Evolutionary conservation across 768 basidiomycete genomes (phyloP).

Genomic region (Amanita jacksonii): DNA sequence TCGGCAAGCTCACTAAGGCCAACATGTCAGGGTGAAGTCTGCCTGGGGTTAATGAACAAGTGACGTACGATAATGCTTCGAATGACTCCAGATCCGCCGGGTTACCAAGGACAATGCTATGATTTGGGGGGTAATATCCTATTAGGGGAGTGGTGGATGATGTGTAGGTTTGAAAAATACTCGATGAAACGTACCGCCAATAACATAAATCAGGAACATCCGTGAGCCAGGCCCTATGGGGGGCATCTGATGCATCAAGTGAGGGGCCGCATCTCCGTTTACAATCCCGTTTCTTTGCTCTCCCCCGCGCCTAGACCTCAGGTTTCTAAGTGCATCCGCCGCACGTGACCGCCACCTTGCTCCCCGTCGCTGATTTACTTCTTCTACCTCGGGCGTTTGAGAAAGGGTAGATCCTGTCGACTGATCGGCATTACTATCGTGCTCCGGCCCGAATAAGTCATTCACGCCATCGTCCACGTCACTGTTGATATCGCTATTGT

Average conservation of each 20-base stretch:
- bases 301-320: constrained; percentile 29
- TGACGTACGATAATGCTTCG: constrained; percentile 62
- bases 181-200: constrained; percentile 47
- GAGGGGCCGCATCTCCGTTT: constrained; percentile 7
- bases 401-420: not conserved
- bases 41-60: too few relatives aligned
- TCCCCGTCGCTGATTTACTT: constrained; percentile 6
- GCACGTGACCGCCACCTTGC: constrained; percentile 52
- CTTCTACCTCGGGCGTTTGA: not conserved
- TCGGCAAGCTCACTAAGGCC: constrained; percentile 78
- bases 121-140: constrained; percentile 92
- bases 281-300: constrained; percentile 15
- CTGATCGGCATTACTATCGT: not conserved
- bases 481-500: constrained; percentile 10
- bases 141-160: constrained; percentile 2
- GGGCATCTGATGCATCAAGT: constrained; percentile 12
- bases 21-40: constrained; percentile 1
- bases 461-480: constrained; percentile 7
- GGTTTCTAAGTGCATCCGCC: constrained; percentile 49
- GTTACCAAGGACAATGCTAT: constrained; percentile 77
- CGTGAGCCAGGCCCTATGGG: constrained; percentile 33
- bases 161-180: not conserved
- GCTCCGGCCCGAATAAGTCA: constrained; percentile 6
- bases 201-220: constrained; percentile 87
- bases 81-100: constrained; percentile 66